These are phyloP conservation scores for Acorus gramineus DNA, from an alignment of 106 monocot genomes.

Conservation along the genomic window DNA sequence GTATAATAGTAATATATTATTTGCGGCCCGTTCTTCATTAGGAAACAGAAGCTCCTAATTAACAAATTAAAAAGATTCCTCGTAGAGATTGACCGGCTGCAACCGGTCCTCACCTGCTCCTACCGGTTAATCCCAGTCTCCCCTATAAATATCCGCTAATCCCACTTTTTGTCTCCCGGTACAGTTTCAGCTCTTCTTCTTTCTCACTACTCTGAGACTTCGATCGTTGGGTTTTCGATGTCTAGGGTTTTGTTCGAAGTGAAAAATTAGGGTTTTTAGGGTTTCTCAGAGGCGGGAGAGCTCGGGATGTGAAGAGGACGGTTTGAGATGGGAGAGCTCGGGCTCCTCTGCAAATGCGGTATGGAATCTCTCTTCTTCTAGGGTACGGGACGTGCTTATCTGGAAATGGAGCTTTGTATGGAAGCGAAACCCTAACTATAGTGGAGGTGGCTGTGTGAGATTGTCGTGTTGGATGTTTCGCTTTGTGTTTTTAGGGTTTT, in stretches of 20 bases:
- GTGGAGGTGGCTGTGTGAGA: neutral
- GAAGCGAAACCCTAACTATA: neutral
- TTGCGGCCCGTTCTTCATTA: no score
- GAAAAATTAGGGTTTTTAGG: conserved; percentile 5
- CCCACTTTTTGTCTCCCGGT: neutral
- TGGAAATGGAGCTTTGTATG: neutral
- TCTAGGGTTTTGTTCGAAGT: neutral
- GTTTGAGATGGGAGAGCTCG: neutral
- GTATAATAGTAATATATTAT: no score
- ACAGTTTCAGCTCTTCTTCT: neutral
- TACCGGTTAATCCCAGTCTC: conserved; percentile 8
- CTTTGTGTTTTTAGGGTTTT: no score
- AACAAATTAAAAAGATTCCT: no score
- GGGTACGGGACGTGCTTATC: neutral
- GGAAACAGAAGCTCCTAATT: no score
- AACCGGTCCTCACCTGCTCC: conserved; percentile 10
- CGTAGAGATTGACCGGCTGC: conserved; percentile 5
- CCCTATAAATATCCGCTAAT: neutral
- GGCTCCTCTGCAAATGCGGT: conserved; percentile 4
- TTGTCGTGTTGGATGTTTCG: no score
- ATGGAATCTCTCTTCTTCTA: neutral
- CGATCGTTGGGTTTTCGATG: neutral
- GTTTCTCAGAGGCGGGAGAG: no score
- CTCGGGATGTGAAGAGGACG: neutral
- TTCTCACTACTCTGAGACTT: neutral